Base-by-base conservation (phyloP, 805 yeast species). In the Debaryomyces hansenii region DNA sequence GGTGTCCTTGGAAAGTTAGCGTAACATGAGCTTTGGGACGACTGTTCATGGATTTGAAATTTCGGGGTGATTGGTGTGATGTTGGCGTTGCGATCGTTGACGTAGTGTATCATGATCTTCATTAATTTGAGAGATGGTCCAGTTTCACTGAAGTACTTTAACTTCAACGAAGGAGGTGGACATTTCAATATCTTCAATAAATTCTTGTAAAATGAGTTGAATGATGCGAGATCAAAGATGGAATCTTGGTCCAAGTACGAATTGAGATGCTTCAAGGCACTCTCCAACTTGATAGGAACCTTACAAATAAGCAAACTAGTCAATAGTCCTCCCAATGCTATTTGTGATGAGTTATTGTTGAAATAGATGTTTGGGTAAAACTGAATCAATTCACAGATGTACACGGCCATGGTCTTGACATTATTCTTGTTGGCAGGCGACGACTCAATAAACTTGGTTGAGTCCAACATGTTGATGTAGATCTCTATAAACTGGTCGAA, bases 331-430 rank as follows among this genome's bases (percentile, higher is more conserved):
- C 72, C 66, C 18, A 69, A 59, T 20, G 79, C 74, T 37, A 83
- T 61, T 44, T 67, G 69, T 10, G 86, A 73, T 37, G 85, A 79
- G 47, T 78, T 69, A 37, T 85, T 78, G 51, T 73, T 74, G 59
- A 80, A 78, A 46, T 82, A 78, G 47, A 84, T 66, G 48, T 76
- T 77, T 42, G 80, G 77, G 59, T 83, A 79, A 62, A 85, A 84
- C 49, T 81, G 83, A 45, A 83, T 74, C 55, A 85, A 67, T 59
- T 85, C 90, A 56, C 90, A 83, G 38, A 85, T 62, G 66, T 82
- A 81, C 48, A 80, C 66, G 12, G 88, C 74, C 48, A 85, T 79
- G 40, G 74, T 64, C 55, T 78, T 81, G 50, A 84, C 66, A 47
- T 78, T 80, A 49, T 74, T 68, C 49, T 51, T 52, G 42, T 60